Percentiles rank a stretch among this genome's conserved stretches.
Conservation (phyloP, 1,284 basidiomycete species). For the Cryptococcus jaspeensis region DNA sequence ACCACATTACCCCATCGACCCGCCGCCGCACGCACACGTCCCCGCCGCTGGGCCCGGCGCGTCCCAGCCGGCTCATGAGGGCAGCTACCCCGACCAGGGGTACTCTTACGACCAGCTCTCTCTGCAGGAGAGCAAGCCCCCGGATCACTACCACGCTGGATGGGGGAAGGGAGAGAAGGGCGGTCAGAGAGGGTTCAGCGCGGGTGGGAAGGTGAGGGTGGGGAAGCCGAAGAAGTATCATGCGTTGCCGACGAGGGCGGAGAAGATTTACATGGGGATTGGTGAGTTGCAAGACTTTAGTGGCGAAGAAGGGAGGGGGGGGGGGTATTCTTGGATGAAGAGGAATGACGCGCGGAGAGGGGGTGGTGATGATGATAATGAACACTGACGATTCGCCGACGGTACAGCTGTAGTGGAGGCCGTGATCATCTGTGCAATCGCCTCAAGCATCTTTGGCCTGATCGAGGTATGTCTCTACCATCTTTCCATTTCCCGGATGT, state of each 20-base stretch:
- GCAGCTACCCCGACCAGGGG: too few species aligned
- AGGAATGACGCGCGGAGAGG: not conserved
- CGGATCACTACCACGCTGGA: too few species aligned
- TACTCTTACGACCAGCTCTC: too few species aligned
- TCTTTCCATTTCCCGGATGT: too few species aligned
- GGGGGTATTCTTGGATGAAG: not conserved
- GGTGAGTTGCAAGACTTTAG: slow-evolving; percentile 21
- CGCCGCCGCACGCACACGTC: too few species aligned
- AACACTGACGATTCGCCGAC: not conserved
- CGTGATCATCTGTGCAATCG: slow-evolving; percentile 27
- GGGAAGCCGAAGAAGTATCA: slow-evolving; percentile 8
- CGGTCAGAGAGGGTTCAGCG: not conserved
- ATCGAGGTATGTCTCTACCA: slow-evolving; percentile 25
- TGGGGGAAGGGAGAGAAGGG: not conserved
- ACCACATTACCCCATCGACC: too few species aligned
- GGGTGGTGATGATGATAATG: not conserved
- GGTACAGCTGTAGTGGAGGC: slow-evolving; percentile 23
- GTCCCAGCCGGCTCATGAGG: too few species aligned
- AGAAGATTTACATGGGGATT: slow-evolving; percentile 33
- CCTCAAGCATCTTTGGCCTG: slow-evolving; percentile 29
- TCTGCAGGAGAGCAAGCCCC: too few species aligned
- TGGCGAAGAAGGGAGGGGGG: too few species aligned
- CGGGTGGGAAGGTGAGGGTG: not conserved
- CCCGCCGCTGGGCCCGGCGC: too few species aligned
- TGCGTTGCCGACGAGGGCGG: slow-evolving; percentile 25